Percentiles rank a stretch among this genome's conserved stretches.
These are phyloP conservation scores for Pulveroboletus sp. DNA, from an alignment of 768 basidiomycete species.

Conservation along the genomic window DNA sequence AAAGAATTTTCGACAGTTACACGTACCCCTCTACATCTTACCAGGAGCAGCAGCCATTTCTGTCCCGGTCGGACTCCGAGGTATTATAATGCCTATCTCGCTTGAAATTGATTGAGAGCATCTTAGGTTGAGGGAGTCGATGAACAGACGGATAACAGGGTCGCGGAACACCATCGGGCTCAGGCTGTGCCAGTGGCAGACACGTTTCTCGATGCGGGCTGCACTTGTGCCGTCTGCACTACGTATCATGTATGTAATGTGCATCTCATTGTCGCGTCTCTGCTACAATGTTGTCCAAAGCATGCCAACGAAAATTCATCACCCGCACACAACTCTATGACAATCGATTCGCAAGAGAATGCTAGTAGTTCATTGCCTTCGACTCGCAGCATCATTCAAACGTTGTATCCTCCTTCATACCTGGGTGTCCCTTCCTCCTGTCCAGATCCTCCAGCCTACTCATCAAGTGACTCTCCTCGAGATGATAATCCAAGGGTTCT, in stretches of 20 bases:
- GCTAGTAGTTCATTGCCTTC: slow-evolving; percentile 13
- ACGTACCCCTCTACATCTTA: too few relatives aligned
- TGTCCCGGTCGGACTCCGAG: too few relatives aligned
- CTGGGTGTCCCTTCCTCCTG: slow-evolving; percentile 1
- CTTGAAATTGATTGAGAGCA: background rate
- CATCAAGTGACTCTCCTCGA: background rate
- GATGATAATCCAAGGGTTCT: background rate
- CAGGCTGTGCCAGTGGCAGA: background rate
- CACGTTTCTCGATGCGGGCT: background rate
- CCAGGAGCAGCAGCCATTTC: too few relatives aligned
- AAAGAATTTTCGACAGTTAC: too few relatives aligned
- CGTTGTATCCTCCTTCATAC: slow-evolving; percentile 27
- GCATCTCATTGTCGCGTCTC: background rate
- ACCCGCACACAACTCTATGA: background rate
- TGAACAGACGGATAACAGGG: background rate
- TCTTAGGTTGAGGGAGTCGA: background rate
- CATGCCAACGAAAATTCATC: background rate
- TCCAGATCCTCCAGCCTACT: slow-evolving; percentile 23
- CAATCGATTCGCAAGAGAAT: background rate
- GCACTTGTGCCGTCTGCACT: background rate
- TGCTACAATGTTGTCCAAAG: slow-evolving; percentile 15
- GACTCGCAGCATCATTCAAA: slow-evolving; percentile 19
- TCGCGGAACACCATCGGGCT: slow-evolving; percentile 1
- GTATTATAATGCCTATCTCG: background rate
- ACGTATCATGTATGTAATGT: slow-evolving; percentile 2